phyloP scores from a whole-genome alignment of 1,139 yeast genomes.

The Suhomyces bribrorum region DNA sequence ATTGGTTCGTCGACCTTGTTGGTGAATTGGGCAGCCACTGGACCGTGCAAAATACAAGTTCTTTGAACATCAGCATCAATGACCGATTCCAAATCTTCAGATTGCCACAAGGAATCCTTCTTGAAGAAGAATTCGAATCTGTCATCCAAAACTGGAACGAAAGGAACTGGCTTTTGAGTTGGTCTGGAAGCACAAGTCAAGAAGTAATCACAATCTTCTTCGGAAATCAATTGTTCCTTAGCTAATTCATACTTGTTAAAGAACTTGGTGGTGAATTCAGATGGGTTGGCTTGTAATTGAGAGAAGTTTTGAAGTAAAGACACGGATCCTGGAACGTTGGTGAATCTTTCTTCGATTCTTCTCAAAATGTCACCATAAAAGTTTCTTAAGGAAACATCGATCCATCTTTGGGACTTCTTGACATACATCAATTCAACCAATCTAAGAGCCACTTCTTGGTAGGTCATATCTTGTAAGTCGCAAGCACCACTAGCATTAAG shows the following conservation, averaged over 20 bases:
- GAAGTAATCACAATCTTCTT: constrained; percentile 94
- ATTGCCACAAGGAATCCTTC: constrained; percentile 99
- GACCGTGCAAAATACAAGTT: constrained; percentile 97
- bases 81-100: constrained; percentile 95
- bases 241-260: constrained; percentile 73
- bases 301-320: constrained; percentile 76
- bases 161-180: constrained; percentile 94
- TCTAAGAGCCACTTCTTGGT: constrained; percentile 86
- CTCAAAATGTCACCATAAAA: constrained; percentile 84
- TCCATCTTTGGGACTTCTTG: constrained; percentile 80
- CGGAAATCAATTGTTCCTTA: constrained; percentile 78
- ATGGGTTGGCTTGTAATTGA: constrained; percentile 66
- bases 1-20: constrained; percentile 89
- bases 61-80: constrained; percentile 96
- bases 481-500: constrained; percentile 75
- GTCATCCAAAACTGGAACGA: constrained; percentile 92
- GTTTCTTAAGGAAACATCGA: constrained; percentile 82
- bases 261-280: constrained; percentile 56
- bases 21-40: constrained; percentile 95
- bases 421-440: constrained; percentile 88
- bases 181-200: constrained; percentile 82
- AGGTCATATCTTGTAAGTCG: constrained; percentile 95
- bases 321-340: constrained; percentile 49
- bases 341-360: constrained; percentile 96
- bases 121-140: constrained; percentile 95